Evolutionary conservation across 176 grass and related monocot species (phyloP).

Genomic region (Juncus effusus): DNA sequence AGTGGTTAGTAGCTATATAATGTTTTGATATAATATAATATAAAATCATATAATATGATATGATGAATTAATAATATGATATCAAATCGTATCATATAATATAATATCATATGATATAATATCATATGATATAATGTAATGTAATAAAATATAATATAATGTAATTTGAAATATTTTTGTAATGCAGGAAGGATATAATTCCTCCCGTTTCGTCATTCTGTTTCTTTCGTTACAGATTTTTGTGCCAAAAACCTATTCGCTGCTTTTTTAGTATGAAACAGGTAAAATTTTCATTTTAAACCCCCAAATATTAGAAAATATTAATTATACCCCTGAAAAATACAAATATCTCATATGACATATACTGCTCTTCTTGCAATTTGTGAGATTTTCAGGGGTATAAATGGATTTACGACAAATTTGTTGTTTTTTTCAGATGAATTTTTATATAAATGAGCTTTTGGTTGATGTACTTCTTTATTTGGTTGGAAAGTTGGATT

Average conservation of each 20-base stretch:
- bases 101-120: too few relatives aligned
- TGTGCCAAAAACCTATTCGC: constrained; percentile 26
- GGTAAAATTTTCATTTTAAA: constrained; percentile 15
- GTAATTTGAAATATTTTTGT: background rate
- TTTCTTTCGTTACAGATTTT: constrained; percentile 61
- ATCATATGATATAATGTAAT: too few relatives aligned
- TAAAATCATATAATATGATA: too few relatives aligned
- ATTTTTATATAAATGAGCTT: constrained; percentile 72
- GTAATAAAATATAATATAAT: too few relatives aligned
- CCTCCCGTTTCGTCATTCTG: constrained; percentile 52
- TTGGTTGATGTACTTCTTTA: constrained; percentile 72
- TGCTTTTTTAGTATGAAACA: constrained; percentile 61
- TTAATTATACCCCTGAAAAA: too few relatives aligned
- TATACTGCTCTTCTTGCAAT: background rate
- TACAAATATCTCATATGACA: too few relatives aligned
- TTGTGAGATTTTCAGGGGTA: constrained; percentile 11
- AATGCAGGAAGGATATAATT: constrained; percentile 62
- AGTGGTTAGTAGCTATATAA: constrained; percentile 49
- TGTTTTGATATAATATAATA: background rate
- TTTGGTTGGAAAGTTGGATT: constrained; percentile 60
- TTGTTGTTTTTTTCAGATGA: constrained; percentile 44
- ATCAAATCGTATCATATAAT: background rate
- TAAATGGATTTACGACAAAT: constrained; percentile 22
- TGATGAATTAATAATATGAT: constrained; percentile 31
- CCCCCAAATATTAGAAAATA: too few relatives aligned